Conservation (phyloP, 805 yeast genomes). For the Candida arabinofermentans region DNA sequence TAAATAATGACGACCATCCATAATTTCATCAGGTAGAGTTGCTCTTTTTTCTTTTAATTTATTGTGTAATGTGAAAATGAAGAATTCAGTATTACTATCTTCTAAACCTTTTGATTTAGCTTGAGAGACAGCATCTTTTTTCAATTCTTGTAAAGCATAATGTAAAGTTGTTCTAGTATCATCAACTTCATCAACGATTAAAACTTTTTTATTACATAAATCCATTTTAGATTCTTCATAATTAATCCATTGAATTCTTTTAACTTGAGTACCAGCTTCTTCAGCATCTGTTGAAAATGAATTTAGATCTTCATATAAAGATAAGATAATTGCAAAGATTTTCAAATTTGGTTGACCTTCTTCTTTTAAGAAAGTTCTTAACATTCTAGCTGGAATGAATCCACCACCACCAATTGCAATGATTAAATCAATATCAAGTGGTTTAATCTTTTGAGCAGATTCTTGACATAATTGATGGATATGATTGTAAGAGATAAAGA, state of each 20-base stretch:
- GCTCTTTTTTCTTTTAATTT: slow-evolving; percentile 71
- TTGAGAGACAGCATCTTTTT: slow-evolving; percentile 65
- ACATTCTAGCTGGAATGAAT: slow-evolving; percentile 93
- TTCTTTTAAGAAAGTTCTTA: slow-evolving; percentile 86
- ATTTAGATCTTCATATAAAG: slow-evolving; percentile 81
- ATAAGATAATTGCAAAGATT: slow-evolving; percentile 91
- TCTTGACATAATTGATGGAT: slow-evolving; percentile 55
- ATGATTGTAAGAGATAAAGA: slow-evolving; percentile 77
- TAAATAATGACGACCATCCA: slow-evolving; percentile 54
- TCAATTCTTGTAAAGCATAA: slow-evolving; percentile 70
- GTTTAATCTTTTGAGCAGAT: slow-evolving; percentile 56
- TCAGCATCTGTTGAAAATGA: slow-evolving; percentile 56
- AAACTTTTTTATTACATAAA: slow-evolving; percentile 63
- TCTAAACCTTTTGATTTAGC: slow-evolving; percentile 48
- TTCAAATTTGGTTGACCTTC: slow-evolving; percentile 86
- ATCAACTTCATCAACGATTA: slow-evolving; percentile 81
- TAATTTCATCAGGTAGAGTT: slow-evolving; percentile 59
- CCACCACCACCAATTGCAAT: slow-evolving; percentile 92
- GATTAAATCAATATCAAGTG: slow-evolving; percentile 81
- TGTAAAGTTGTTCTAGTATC: slow-evolving; percentile 83
- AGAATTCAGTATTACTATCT: slow-evolving; percentile 58
- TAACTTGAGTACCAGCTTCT: slow-evolving; percentile 59
- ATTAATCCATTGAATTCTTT: slow-evolving; percentile 82
- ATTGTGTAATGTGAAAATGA: slow-evolving; percentile 75
- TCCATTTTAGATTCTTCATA: slow-evolving; percentile 59